Evolutionary conservation across 306 rosid genomes (phyloP), one percentile per base, ranked within the genome.

Genomic region (Glycine latifolia): DNA sequence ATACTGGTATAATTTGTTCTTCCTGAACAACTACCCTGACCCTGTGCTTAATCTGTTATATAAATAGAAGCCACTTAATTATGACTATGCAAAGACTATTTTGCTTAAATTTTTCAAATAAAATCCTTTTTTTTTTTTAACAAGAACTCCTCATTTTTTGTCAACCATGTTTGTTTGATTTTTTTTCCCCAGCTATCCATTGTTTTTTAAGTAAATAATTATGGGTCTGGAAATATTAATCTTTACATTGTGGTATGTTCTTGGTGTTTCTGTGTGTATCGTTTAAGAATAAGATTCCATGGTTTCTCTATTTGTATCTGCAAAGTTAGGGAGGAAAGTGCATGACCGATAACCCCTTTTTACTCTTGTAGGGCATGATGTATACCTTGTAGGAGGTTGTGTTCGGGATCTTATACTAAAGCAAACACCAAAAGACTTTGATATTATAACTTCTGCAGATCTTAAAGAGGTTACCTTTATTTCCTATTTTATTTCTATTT

Each of bases 361-460:
- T 74, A 75, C 73, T 78, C 70, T 78, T 75, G 82, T 62, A 87
- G 90, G 86, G 61, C 79, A 87, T 84, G 79, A 78, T 74, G 88
- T 84, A 50, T 87, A 87, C 74, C 90, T 87, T 41, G 90, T 87
- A 11, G 90, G 90, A 69, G 90, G 90, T 53, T 84, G 88, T 82
- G 90, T 84, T 33, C 86, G 90, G 55, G 90, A 87, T 79, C 80
- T 87, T 73, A 81, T 87, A 41, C 82, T 87, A 55, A 84, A 63
- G 82, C 82, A 83, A 72, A 87, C 70, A 63, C 90, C 90, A 55
- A 87, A 87, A 67, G 90, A 87, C 79, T 87, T 87, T 75, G 90
- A 87, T 79, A 70, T 87, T 56, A 62, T 95, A 70, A 95, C 98
- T 82, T 81, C 97, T 4, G 98, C 98, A 0, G 87, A 89, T 72